Conservation (phyloP, 106 monocot genomes). For the Triglochin maritima region DNA sequence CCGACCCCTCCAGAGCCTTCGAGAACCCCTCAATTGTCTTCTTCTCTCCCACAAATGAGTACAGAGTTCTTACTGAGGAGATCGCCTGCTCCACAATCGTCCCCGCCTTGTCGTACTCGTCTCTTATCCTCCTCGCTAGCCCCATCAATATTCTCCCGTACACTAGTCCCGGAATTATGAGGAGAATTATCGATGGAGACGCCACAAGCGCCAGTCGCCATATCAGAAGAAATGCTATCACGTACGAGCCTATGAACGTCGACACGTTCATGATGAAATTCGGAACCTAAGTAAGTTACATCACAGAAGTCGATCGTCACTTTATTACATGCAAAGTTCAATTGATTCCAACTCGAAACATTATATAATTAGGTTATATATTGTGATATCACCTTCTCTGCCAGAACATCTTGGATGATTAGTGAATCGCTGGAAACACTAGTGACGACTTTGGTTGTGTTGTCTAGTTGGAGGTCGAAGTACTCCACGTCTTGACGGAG, state of each 20-base stretch:
- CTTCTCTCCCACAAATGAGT: constrained; percentile 65
- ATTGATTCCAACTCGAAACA: too few species aligned
- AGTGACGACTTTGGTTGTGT: constrained; percentile 42
- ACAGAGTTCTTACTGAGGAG: constrained; percentile 63
- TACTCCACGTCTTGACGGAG: constrained; percentile 54
- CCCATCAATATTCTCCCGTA: constrained; percentile 60
- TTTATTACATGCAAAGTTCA: too few species aligned
- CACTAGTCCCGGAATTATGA: constrained; percentile 65
- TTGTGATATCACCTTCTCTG: constrained; percentile 81
- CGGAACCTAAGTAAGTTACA: too few species aligned
- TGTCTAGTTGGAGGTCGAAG: constrained; percentile 32
- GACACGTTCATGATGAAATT: constrained; percentile 63
- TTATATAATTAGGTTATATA: too few species aligned
- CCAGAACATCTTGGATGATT: constrained; percentile 50
- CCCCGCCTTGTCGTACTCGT: constrained; percentile 61
- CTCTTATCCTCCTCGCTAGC: constrained; percentile 36
- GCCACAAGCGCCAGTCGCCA: constrained; percentile 57
- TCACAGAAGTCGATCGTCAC: too few species aligned
- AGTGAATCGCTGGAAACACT: constrained; percentile 61
- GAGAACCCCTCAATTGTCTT: constrained; percentile 52
- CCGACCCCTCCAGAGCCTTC: constrained; percentile 43
- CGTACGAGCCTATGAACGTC: constrained; percentile 44
- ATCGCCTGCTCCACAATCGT: constrained; percentile 67
- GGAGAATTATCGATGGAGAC: constrained; percentile 43
- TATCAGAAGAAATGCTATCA: constrained; percentile 47